Base-by-base conservation (phyloP, 2,329 filamentous ascomycete species). In the Drechslerella coelobrocha region DNA sequence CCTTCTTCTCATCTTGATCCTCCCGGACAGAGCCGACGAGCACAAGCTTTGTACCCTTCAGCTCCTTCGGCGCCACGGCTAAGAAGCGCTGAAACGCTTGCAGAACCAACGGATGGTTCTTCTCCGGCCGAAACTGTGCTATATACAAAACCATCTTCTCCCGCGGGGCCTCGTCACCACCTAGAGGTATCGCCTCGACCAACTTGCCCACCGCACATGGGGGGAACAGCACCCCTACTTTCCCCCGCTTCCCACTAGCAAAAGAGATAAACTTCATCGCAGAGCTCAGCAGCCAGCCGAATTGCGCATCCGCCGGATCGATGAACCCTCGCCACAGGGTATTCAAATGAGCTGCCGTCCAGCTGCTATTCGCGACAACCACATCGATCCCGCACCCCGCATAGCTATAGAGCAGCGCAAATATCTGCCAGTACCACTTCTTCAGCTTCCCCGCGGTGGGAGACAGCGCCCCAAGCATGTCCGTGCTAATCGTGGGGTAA, bases 401-500 rank as follows among this genome's bases (percentile, higher is more conserved):
- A 80, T 85, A 87, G 48, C 89, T 88, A 80, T 99, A 99, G 1
- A 95, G 79, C 47, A 82, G 81, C 0, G 94, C 92, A 77, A 99
- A 99, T 0, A 88, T 77, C 73, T 87, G 82, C 94, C 94, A 99
- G 81, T 99, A 99, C 14, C 83, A 78, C 75, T 85, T 87, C 81
- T 99, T 99, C 53, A 82, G 82, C 10, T 23, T 45, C 1, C 92
- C 93, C 60, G 89, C 84, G 29, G 93, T 92, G 2, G 92, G 90
- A 78, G 97, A 94, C 2, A 97, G 85, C 17, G 90, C 93, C 21
- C 86, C 84, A 2, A 99, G 85, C 94, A 99, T 99, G 77, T 99
- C 94, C 54, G 92, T 99, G 2, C 92, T 97, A 59, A 99, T 99
- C 61, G 93, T 97, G 0, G 94, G 94, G 78, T 97, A 99, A 80